A percentile compares a stretch with the other conserved stretches of the same genome.
These are phyloP conservation scores for Penicillium longicatenatum DNA, from an alignment of 495 filamentous ascomycete species.

Conservation along the genomic window DNA sequence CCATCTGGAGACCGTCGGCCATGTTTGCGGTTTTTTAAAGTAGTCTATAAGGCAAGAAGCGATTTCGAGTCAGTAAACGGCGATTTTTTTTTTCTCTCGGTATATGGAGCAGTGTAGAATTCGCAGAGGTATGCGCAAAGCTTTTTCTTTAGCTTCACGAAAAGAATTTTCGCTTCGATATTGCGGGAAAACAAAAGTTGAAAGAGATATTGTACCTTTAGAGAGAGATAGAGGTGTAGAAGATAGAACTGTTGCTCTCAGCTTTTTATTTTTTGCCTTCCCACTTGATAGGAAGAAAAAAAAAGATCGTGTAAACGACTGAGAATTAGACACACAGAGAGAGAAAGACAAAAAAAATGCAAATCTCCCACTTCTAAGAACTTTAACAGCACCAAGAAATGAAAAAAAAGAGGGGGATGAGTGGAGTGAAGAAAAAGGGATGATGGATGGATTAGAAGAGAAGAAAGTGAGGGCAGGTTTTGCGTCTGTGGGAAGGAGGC, in stretches of 20 bases:
- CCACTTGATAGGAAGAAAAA: conserved; percentile 22
- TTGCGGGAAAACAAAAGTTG: conserved; percentile 29
- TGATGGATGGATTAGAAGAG: conserved; percentile 40
- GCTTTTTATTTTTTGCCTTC: conserved; percentile 19
- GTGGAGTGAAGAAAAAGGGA: conserved; percentile 33
- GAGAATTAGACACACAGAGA: conserved; percentile 19
- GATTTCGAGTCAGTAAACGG: conserved; percentile 13
- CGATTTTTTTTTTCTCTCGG: conserved; percentile 14
- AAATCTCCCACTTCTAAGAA: conserved; percentile 41
- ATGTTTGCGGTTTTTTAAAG: conserved; percentile 56
- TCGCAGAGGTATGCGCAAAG: not conserved
- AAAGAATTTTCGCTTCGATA: too few species aligned
- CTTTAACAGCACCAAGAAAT: conserved; percentile 44
- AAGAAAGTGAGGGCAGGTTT: conserved; percentile 20
- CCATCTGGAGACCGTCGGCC: conserved; percentile 96
- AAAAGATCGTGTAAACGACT: conserved; percentile 26
- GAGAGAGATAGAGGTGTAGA: conserved; percentile 19
- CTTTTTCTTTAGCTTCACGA: not conserved
- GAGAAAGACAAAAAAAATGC: conserved; percentile 39
- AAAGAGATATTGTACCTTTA: conserved; percentile 25
- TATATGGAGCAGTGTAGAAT: conserved; percentile 6
- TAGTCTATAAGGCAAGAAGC: conserved; percentile 8
- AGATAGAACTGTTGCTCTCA: conserved; percentile 20
- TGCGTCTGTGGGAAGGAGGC: conserved; percentile 34
- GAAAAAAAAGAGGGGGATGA: conserved; percentile 32